phyloP scores from a whole-genome alignment of 2,329 filamentous ascomycete genomes.

The Penicillium sp. region DNA sequence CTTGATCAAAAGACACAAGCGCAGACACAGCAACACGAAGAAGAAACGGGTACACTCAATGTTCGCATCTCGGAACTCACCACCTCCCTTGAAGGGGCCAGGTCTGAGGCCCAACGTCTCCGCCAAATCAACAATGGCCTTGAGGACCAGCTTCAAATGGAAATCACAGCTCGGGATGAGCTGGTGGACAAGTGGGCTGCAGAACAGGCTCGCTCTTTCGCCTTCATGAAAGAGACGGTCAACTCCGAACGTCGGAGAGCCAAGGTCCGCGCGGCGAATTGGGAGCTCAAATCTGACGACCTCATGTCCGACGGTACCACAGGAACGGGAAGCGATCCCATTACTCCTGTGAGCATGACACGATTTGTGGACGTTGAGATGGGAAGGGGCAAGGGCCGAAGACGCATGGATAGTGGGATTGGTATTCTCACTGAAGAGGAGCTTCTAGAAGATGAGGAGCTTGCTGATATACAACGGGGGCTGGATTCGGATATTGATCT shows the following conservation, averaged over 20 bases:
- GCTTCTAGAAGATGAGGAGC: conserved; percentile 33
- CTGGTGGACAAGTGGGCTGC: conserved; percentile 35
- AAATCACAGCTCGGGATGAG: conserved; percentile 37
- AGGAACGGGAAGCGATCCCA: conserved; percentile 38
- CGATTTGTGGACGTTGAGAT: conserved; percentile 45
- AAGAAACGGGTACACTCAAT: conserved; percentile 42
- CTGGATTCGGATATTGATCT: conserved; percentile 20
- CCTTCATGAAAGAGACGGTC: conserved; percentile 38
- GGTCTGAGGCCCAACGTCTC: conserved; percentile 38
- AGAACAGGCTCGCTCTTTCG: conserved; percentile 35
- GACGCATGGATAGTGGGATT: conserved; percentile 43
- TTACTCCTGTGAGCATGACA: conserved; percentile 44
- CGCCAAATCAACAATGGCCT: conserved; percentile 36
- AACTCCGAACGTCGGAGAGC: conserved; percentile 39
- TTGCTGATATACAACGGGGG: conserved; percentile 14
- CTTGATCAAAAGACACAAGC: conserved; percentile 26
- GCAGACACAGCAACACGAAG: conserved; percentile 29
- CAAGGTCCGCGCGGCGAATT: conserved; percentile 43
- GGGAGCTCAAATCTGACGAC: conserved; percentile 39
- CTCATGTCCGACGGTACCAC: conserved; percentile 31
- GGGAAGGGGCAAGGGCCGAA: conserved; percentile 39
- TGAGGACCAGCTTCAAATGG: conserved; percentile 37
- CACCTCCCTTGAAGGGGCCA: conserved; percentile 38
- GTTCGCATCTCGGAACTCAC: conserved; percentile 42
- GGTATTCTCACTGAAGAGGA: conserved; percentile 35